phyloP scores from a whole-genome alignment of 495 filamentous ascomycete species.

The Pyrenula massariospora region DNA sequence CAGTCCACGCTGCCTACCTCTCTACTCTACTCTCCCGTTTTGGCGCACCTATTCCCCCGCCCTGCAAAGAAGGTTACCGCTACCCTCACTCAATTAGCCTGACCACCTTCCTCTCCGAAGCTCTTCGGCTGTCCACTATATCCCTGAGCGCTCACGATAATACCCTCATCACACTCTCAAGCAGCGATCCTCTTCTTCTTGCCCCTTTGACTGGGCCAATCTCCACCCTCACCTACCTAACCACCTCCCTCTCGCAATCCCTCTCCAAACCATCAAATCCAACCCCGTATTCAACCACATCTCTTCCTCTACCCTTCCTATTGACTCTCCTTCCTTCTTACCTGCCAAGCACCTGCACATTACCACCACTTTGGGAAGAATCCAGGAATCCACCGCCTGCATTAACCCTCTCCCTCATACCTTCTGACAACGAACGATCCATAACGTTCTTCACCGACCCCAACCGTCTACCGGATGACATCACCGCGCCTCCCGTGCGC shows the following conservation, averaged over 20 bases:
- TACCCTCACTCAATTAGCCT: not conserved
- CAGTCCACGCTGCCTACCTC: not conserved
- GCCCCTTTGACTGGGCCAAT: not conserved
- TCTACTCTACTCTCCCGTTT: not conserved
- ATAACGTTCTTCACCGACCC: not conserved
- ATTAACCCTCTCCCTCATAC: not conserved
- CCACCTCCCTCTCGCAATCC: not conserved
- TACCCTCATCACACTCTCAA: not conserved
- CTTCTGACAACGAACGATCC: not conserved
- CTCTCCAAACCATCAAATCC: not conserved
- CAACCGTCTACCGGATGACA: not conserved
- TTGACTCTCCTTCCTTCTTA: not conserved
- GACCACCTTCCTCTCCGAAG: not conserved
- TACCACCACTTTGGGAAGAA: not conserved
- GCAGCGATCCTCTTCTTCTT: not conserved
- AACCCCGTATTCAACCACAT: not conserved
- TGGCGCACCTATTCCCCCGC: not conserved
- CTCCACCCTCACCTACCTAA: not conserved
- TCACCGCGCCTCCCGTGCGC: not conserved
- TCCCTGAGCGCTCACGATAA: not conserved
- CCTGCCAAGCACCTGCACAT: not conserved
- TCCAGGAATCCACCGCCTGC: not conserved
- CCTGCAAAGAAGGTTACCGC: not conserved
- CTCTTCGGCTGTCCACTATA: not conserved
- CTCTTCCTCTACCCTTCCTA: not conserved